Evolutionary conservation across 192 early-diverging fungal species (phyloP).

Genomic region (Linnemannia hyalina): DNA sequence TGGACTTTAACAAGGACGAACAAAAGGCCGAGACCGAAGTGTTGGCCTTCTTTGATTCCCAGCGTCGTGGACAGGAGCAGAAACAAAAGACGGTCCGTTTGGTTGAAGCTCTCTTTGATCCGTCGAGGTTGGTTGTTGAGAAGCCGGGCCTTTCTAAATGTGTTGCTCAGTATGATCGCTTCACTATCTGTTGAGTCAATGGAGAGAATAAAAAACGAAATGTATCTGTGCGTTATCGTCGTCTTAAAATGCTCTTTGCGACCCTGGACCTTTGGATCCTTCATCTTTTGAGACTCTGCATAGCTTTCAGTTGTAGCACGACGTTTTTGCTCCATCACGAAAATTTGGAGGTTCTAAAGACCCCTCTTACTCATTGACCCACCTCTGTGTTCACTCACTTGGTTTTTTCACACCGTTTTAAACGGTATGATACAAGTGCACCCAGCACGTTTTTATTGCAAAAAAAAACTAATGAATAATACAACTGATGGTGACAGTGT

Average conservation of each 20-base stretch:
- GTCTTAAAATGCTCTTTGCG: no score
- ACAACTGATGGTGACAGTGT: background rate
- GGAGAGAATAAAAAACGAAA: background rate
- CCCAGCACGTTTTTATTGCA: background rate
- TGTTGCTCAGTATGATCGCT: conserved; percentile 44
- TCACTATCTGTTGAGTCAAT: conserved; percentile 27
- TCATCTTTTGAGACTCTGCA: no score
- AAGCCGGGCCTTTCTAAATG: conserved; percentile 42
- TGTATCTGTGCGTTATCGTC: background rate
- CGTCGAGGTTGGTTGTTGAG: conserved; percentile 22
- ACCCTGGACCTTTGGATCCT: no score
- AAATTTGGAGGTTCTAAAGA: no score
- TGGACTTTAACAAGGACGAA: conserved; percentile 34
- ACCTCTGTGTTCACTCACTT: background rate
- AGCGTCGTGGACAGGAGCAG: conserved; percentile 16
- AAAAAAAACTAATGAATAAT: background rate
- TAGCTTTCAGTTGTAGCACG: no score
- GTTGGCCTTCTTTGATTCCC: conserved; percentile 42
- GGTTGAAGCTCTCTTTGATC: conserved; percentile 41
- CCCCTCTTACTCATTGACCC: no score
- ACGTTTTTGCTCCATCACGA: no score
- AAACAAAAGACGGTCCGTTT: conserved; percentile 24
- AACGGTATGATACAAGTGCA: background rate
- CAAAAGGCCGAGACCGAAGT: conserved; percentile 44
- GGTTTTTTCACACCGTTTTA: background rate